Percentiles rank a stretch among this genome's conserved stretches.
Conservation (phyloP, 2,329 filamentous ascomycete genomes). For the Arthroderma uncinatum region DNA sequence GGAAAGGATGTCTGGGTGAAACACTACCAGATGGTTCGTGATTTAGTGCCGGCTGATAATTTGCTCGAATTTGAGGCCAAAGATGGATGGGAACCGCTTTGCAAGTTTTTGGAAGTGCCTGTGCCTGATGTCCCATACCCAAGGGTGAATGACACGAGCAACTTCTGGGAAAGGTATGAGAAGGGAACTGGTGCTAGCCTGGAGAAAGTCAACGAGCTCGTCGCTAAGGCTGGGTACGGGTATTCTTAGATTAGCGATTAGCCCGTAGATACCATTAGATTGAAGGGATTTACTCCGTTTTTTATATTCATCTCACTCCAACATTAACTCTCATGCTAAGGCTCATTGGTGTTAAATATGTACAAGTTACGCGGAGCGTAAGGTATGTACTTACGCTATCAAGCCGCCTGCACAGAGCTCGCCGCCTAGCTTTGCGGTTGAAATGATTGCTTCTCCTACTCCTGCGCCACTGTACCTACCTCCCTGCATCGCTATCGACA, state of each 20-base stretch:
- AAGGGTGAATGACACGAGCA: conserved; percentile 18
- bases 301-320: background rate
- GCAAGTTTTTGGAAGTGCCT: conserved; percentile 30
- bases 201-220: background rate
- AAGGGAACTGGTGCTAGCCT: background rate
- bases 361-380: no score
- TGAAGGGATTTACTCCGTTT: background rate
- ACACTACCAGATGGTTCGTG: conserved; percentile 44
- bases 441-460: no score
- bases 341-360: no score
- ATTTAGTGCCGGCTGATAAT: conserved; percentile 39
- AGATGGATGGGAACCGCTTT: conserved; percentile 40
- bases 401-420: no score
- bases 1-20: conserved; percentile 52
- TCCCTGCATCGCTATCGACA: no score
- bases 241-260: background rate
- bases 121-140: conserved; percentile 29
- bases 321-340: no score
- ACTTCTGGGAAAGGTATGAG: background rate
- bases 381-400: no score
- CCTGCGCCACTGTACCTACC: no score
- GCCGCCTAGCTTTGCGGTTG: no score
- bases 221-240: background rate
- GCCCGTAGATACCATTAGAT: background rate
- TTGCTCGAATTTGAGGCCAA: conserved; percentile 45